A percentile compares a stretch with the other conserved stretches of the same genome.
Evolutionary conservation across 495 filamentous ascomycete genomes (phyloP).

Genomic region (Podospora sp.): DNA sequence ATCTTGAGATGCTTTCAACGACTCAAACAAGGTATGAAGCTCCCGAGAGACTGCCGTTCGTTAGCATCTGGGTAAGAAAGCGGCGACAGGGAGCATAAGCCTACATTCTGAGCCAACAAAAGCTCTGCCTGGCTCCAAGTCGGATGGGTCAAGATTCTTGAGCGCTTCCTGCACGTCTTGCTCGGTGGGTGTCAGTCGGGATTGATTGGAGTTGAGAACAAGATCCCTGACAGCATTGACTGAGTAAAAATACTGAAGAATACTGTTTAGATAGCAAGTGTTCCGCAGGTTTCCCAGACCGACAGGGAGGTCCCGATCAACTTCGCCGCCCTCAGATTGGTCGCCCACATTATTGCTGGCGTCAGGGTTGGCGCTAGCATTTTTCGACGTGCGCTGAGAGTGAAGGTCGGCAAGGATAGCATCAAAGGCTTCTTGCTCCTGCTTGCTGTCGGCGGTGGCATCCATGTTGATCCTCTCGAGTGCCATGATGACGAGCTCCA

Average conservation of each 20-base stretch:
- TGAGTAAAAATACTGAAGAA: conserved; percentile 94
- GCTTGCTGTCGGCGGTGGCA: conserved; percentile 12
- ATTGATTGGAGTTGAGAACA: conserved; percentile 70
- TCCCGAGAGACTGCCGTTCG: conserved; percentile 63
- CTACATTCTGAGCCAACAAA: conserved; percentile 60
- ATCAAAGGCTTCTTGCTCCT: conserved; percentile 19
- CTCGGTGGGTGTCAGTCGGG: conserved; percentile 62
- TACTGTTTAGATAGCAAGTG: conserved; percentile 96
- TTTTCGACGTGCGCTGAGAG: conserved; percentile 3
- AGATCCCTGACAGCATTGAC: conserved; percentile 80
- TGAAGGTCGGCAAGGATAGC: conserved; percentile 16
- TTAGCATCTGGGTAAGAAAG: conserved; percentile 16
- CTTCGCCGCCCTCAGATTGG: not conserved
- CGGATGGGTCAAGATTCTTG: conserved; percentile 54
- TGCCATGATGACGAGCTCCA: conserved; percentile 23
- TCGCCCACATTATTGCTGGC: not conserved
- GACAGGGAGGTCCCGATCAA: conserved; percentile 62
- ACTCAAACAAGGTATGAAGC: conserved; percentile 70
- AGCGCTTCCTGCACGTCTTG: conserved; percentile 61
- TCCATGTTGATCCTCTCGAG: conserved; percentile 20
- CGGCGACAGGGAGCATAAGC: conserved; percentile 33
- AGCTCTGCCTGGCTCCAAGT: conserved; percentile 43
- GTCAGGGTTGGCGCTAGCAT: not conserved
- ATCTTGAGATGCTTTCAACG: conserved; percentile 62
- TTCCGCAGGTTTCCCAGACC: conserved; percentile 93